Base-by-base conservation (phyloP, 192 early-diverging fungal species). In the Ambispora gerdemannii region DNA sequence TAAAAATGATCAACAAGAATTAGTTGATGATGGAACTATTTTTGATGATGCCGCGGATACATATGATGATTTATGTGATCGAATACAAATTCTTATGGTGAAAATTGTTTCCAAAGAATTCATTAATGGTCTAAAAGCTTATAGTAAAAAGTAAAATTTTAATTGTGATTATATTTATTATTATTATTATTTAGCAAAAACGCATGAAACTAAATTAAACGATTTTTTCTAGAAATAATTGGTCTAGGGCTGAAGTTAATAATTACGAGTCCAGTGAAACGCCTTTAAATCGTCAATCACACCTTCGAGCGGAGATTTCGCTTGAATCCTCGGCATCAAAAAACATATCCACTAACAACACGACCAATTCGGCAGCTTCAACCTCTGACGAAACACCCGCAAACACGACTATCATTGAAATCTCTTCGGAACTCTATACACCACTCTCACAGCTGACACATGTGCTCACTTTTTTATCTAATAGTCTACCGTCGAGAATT, bases 371-470 rank as follows among this genome's bases (percentile, higher is more conserved):
- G n/a, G n/a, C n/a, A n/a, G 56, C 56, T 4, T 43, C 51, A 30
- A 11, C 33, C 10, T 52, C 32, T 28, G 15, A 36, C 4, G 61
- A 67, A 51, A 4, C 32, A 31, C 33, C 11, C 22, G 8, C 53
- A 19, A 33, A 52, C 35, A 3, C 6, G 58, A 70, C 4, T 69
- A 43, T 19, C 62, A 77, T 59, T 47, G 85, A 84, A 61, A 64
- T 86, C 3, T 82, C 85, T 2, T 67, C 80, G 24, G 81, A 83
- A 27, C 71, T 86, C 3, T 86, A 84, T 56, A 55, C 69, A 7
- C 80, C 85, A 3, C 59, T 86, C 3, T 74, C 80, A 0, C 43
- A 80, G 15, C 74, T 86, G 19, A 70, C 77, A 6, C 70, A 68
- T 27, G 69, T 78, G 3, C 62, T 78, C n/a, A 72, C 72, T 13